Percentiles rank a stretch among this genome's conserved stretches.
These are phyloP conservation scores for Phallus indusiatus DNA, from an alignment of 768 basidiomycete genomes.

Conservation along the genomic window DNA sequence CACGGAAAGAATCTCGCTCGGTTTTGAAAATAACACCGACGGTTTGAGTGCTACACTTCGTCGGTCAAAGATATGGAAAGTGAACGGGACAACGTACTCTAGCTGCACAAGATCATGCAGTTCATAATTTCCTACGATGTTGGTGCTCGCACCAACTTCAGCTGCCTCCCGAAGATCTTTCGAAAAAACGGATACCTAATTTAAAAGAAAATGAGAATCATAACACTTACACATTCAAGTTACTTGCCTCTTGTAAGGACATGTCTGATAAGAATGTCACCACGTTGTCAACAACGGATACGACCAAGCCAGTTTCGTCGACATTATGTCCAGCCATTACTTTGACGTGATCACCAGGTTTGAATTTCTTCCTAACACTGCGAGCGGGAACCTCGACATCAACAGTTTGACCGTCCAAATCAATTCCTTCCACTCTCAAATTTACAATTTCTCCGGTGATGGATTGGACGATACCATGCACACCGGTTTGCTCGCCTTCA, in stretches of 20 bases:
- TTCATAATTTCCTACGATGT: constrained; percentile 88
- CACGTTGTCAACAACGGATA: constrained; percentile 81
- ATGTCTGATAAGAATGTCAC: constrained; percentile 98
- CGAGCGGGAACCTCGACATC: constrained; percentile 81
- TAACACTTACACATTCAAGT: not conserved
- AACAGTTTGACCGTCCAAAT: constrained; percentile 79
- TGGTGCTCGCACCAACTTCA: constrained; percentile 88
- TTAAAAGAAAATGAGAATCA: constrained; percentile 4
- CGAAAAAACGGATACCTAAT: constrained; percentile 89
- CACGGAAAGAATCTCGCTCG: constrained; percentile 90
- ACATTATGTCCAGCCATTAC: constrained; percentile 93
- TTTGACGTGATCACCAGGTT: constrained; percentile 96
- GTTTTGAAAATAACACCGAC: constrained; percentile 98
- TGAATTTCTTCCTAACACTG: constrained; percentile 90
- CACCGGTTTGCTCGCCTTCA: constrained; percentile 91
- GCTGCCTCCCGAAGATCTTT: constrained; percentile 97
- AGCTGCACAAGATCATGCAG: constrained; percentile 94
- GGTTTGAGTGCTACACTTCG: constrained; percentile 60
- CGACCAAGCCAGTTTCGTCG: constrained; percentile 93
- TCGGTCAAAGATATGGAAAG: not conserved
- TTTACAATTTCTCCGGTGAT: constrained; percentile 82
- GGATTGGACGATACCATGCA: constrained; percentile 86
- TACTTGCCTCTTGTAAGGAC: constrained; percentile 82
- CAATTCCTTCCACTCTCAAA: constrained; percentile 68
- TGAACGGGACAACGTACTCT: constrained; percentile 51